Evolutionary conservation across 148 eudicot genomes (phyloP), one percentile per base, ranked within the genome.

Genomic region (Diospyros lotus): DNA sequence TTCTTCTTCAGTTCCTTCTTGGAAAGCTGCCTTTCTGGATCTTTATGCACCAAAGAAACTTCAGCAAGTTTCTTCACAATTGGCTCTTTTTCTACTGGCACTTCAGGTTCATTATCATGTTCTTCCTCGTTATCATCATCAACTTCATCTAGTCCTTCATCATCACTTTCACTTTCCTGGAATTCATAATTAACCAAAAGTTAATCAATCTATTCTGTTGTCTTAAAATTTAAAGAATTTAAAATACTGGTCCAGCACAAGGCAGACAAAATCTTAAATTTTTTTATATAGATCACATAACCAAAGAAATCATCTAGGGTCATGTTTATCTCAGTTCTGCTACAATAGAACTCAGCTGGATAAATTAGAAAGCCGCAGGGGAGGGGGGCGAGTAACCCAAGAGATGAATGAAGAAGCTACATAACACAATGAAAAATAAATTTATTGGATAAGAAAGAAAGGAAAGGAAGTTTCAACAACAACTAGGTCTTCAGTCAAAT

Each of bases 141-240:
- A 73, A 79, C 88, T 67, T 90, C 84, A 80, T 92, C 97, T 68
- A 89, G 88, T 83, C 84, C 84, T 56, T 94, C 98, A 59, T 90
- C 97, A 76, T 92, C 99, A 85, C 99, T 95, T 82, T 90, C 99
- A 83, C 94, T 95, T 83, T 90, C 94, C 99, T 95, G 86, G 68
- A 61, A 74, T 53, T 44, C 55, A 73, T 18, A 51, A 71, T 10
- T 58, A 17, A 58, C 40, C 17, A 40, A 78, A 41, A 50, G 4
- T 17, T 38, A 1, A 60, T 5, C 64, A 71, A 42, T 14, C 50
- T 17, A 48, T 45, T 65, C n/a, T 2, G 5, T 7, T 51, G 38
- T 38, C 44, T 43, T 51, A 10, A 69, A 52, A 52, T 12, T 12
- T 55, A 40, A 9, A 2, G 28, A 53, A 28, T 28, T 28, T 28